Evolutionary conservation across 2,329 filamentous ascomycete species (phyloP).

Genomic region (Venturia aucupariae): DNA sequence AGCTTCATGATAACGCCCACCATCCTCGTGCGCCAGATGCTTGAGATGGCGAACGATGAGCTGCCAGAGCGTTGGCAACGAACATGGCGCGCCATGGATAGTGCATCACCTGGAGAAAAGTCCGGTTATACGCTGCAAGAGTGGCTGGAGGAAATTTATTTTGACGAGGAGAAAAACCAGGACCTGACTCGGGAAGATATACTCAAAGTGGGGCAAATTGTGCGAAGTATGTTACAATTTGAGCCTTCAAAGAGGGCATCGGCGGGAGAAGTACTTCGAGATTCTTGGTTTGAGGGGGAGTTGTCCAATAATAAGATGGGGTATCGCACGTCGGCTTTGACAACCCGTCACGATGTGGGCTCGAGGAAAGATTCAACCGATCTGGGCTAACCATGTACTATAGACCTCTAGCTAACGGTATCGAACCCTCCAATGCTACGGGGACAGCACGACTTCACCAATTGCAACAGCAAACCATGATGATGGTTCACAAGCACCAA

Average conservation of each 20-base stretch:
- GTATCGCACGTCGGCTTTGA: too few species aligned
- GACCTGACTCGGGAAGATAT: slow-evolving; percentile 20
- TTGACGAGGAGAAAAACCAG: slow-evolving; percentile 22
- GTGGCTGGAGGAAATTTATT: slow-evolving; percentile 32
- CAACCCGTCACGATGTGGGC: too few species aligned
- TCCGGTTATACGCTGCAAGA: slow-evolving; percentile 23
- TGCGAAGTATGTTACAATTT: slow-evolving; percentile 19
- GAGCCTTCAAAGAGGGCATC: slow-evolving; percentile 19
- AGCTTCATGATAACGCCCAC: slow-evolving; percentile 27
- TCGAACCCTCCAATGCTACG: too few species aligned
- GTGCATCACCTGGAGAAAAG: slow-evolving; percentile 16
- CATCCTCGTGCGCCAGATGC: slow-evolving; percentile 29
- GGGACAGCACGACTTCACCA: too few species aligned
- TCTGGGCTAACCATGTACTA: too few species aligned
- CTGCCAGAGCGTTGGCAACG: slow-evolving; percentile 28
- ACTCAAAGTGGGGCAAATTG: slow-evolving; percentile 17
- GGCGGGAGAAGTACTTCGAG: slow-evolving; percentile 18
- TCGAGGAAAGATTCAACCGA: too few species aligned
- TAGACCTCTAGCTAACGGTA: too few species aligned
- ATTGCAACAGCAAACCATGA: too few species aligned
- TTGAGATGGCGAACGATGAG: slow-evolving; percentile 26
- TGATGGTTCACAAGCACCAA: too few species aligned
- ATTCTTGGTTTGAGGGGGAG: slow-evolving; percentile 18
- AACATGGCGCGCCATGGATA: slow-evolving; percentile 23
- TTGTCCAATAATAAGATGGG: not conserved